Evolutionary conservation across 345 rosid species (phyloP).

Genomic region (Laguncularia racemosa): DNA sequence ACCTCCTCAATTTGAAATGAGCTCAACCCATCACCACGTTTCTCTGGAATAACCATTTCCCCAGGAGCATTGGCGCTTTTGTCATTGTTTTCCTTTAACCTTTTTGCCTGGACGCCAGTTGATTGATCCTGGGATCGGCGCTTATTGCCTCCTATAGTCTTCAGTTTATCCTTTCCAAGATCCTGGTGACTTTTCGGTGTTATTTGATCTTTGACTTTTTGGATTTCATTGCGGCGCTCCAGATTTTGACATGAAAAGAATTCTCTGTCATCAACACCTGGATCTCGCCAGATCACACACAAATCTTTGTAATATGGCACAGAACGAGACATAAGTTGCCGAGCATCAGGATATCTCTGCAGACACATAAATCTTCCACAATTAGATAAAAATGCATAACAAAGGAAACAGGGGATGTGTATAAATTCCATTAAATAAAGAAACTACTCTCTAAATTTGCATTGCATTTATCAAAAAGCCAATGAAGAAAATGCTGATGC

Average conservation of each 20-base stretch:
- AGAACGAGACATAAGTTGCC: conserved; percentile 78
- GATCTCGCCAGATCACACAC: conserved; percentile 50
- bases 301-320: conserved; percentile 68
- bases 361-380: conserved; percentile 9
- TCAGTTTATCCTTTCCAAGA: conserved; percentile 12
- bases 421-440: too few relatives aligned
- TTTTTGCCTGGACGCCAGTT: conserved; percentile 23
- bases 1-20: conserved; percentile 43
- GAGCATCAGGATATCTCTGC: conserved; percentile 63
- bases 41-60: conserved; percentile 29
- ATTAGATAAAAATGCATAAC: background rate
- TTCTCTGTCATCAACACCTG: conserved; percentile 31
- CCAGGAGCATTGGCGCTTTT: conserved; percentile 10
- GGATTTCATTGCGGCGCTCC: conserved; percentile 36
- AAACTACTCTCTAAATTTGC: background rate
- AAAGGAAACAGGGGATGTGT: background rate
- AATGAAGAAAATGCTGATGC: background rate
- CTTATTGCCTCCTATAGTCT: conserved; percentile 25
- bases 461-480: background rate
- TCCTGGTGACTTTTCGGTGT: conserved; percentile 19
- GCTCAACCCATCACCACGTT: conserved; percentile 21
- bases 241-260: conserved; percentile 44
- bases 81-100: conserved; percentile 19
- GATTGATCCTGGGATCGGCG: conserved; percentile 31
- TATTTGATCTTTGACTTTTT: conserved; percentile 17